These are phyloP conservation scores for Epichloe coenophiala DNA, from an alignment of 2,329 filamentous ascomycete species.

Conservation along the genomic window DNA sequence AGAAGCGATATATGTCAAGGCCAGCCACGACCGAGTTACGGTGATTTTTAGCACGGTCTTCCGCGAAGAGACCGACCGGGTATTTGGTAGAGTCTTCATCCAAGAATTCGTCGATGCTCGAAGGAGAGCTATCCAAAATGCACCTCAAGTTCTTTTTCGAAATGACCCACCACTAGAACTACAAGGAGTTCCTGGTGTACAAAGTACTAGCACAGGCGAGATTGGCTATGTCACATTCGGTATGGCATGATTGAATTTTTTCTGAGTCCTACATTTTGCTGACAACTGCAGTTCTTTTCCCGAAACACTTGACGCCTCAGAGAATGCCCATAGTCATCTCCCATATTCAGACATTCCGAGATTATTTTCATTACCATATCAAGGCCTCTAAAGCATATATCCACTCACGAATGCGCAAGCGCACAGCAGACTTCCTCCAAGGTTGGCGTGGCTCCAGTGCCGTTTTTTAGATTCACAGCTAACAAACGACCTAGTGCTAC, in stretches of 20 bases:
- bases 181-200: constrained; percentile 73
- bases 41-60: constrained; percentile 99
- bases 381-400: constrained; percentile 99
- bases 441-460: constrained; percentile 38
- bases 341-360: constrained; percentile 98
- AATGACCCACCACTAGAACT: constrained; percentile 90
- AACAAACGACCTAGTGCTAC: constrained; percentile 52
- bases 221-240: constrained; percentile 98
- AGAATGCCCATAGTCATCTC: constrained; percentile 91
- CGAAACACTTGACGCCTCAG: constrained; percentile 80
- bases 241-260: constrained; percentile 27
- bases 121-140: constrained; percentile 91
- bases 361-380: constrained; percentile 99
- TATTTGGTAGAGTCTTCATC: constrained; percentile 96
- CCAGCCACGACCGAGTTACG: constrained; percentile 90
- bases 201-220: constrained; percentile 62
- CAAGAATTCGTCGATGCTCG: constrained; percentile 97
- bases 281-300: constrained; percentile 64
- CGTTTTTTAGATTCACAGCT: constrained; percentile 12
- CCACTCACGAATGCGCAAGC: constrained; percentile 92
- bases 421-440: constrained; percentile 96
- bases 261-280: constrained; percentile 6
- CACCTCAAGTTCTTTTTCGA: constrained; percentile 90
- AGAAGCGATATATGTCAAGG: constrained; percentile 98
- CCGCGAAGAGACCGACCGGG: constrained; percentile 90